Evolutionary conservation across 176 grass and related monocot species (phyloP).

Genomic region (Phyllostachys edulis): DNA sequence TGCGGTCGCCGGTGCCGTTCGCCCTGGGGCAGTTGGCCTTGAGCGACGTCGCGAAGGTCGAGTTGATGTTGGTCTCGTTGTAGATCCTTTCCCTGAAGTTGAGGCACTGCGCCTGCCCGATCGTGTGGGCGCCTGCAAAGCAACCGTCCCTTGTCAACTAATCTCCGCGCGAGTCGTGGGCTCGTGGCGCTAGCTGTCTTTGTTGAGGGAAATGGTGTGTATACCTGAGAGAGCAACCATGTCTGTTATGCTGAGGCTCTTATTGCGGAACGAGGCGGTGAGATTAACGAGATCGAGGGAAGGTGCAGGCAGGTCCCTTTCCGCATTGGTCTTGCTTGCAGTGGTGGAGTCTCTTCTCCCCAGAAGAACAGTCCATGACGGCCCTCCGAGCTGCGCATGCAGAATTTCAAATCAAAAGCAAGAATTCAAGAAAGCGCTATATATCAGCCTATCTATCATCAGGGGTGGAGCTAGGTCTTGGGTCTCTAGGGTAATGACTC

Average conservation of each 20-base stretch:
- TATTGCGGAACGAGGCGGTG: not conserved
- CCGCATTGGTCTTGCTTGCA: too few species aligned
- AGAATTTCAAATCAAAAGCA: not conserved
- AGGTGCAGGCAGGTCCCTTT: too few species aligned
- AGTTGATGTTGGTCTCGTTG: conserved; percentile 52
- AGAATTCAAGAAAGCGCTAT: not conserved
- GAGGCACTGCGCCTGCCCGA: conserved; percentile 56
- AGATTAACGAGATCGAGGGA: too few species aligned
- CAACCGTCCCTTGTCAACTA: not conserved
- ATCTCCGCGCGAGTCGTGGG: not conserved
- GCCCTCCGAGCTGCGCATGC: conserved; percentile 47
- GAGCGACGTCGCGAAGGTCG: conserved; percentile 33
- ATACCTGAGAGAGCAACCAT: conserved; percentile 39
- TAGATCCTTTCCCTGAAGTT: conserved; percentile 56
- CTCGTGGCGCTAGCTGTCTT: not conserved
- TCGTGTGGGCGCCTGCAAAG: conserved; percentile 62
- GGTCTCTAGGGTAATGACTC: too few species aligned
- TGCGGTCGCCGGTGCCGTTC: not conserved
- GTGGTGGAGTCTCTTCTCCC: conserved; percentile 51
- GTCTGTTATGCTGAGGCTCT: conserved; percentile 25
- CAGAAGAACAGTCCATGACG: conserved; percentile 50
- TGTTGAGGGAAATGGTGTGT: not conserved
- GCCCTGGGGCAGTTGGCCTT: conserved; percentile 34
- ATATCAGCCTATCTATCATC: too few species aligned
- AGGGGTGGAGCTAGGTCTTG: too few species aligned